phyloP scores from a whole-genome alignment of 257 asterid species.

The Scutellaria galericulata region DNA sequence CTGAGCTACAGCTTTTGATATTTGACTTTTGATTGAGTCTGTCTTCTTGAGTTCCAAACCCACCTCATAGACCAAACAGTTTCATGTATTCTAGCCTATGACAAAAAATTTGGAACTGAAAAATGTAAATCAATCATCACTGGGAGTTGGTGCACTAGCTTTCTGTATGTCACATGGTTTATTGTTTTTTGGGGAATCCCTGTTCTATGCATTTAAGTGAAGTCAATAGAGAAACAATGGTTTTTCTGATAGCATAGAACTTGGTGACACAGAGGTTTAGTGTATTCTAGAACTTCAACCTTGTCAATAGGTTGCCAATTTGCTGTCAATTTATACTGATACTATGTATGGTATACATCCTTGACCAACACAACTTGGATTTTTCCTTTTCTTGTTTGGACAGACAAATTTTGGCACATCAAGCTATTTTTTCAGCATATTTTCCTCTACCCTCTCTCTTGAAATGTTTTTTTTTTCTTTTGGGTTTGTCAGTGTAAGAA shows the following conservation, averaged over 20 bases:
- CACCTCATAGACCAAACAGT: constrained; percentile 15
- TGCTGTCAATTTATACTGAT: constrained; percentile 19
- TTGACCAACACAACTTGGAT: constrained; percentile 25
- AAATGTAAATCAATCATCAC: constrained; percentile 6
- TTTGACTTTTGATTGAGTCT: constrained; percentile 14
- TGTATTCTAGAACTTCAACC: constrained; percentile 9
- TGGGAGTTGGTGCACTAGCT: constrained; percentile 17
- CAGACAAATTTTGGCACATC: constrained; percentile 13
- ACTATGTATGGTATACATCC: constrained; percentile 20
- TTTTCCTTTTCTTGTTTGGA: constrained; percentile 2
- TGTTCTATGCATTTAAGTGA: constrained; percentile 2
- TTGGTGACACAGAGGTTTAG: constrained; percentile 16
- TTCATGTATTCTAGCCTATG: constrained; percentile 12
- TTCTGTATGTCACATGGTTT: constrained; percentile 13
- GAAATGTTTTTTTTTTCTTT: not conserved
- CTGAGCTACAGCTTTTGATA: constrained; percentile 25
- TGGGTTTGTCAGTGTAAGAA: constrained; percentile 15
- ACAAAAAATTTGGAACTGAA: not conserved
- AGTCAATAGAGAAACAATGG: constrained; percentile 15
- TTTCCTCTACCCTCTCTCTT: constrained; percentile 7
- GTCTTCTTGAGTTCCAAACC: not conserved
- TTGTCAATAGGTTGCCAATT: constrained; percentile 20
- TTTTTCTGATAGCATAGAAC: constrained; percentile 11
- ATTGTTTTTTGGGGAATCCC: constrained; percentile 10
- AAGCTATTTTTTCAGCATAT: constrained; percentile 5